A percentile compares a stretch with the other conserved stretches of the same genome.
Evolutionary conservation across 2,329 filamentous ascomycete genomes (phyloP).

Genomic region (Tolypocladium guangdongense): DNA sequence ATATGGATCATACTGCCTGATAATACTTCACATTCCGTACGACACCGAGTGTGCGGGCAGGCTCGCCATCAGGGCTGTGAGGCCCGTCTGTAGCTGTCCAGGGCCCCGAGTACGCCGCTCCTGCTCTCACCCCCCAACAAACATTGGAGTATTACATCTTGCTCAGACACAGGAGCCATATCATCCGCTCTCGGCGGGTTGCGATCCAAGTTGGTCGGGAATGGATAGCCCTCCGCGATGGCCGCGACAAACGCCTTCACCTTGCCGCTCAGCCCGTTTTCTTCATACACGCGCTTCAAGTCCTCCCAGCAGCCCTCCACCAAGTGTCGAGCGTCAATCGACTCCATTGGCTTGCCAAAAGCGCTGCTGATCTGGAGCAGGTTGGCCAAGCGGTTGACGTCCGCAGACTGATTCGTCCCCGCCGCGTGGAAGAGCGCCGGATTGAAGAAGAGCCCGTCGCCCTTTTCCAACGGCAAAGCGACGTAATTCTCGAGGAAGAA

Average conservation of each 20-base stretch:
- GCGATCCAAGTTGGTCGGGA: slow-evolving; percentile 50
- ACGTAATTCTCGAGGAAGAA: slow-evolving; percentile 44
- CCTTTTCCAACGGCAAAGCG: slow-evolving; percentile 37
- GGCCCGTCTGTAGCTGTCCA: slow-evolving; percentile 14
- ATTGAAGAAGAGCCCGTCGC: slow-evolving; percentile 54
- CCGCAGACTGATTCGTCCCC: slow-evolving; percentile 39
- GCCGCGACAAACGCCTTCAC: slow-evolving; percentile 37
- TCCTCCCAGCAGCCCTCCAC: slow-evolving; percentile 33
- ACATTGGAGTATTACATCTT: slow-evolving; percentile 35
- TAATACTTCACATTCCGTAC: no score
- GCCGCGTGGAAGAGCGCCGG: slow-evolving; percentile 54
- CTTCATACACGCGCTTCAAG: slow-evolving; percentile 19
- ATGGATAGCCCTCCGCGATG: slow-evolving; percentile 48
- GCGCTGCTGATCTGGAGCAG: slow-evolving; percentile 50
- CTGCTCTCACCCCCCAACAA: slow-evolving; percentile 29
- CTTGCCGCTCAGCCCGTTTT: slow-evolving; percentile 26
- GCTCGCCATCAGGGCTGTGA: no score
- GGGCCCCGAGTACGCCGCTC: slow-evolving; percentile 26
- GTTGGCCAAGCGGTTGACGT: slow-evolving; percentile 45
- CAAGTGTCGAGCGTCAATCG: slow-evolving; percentile 38
- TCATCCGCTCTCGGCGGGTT: slow-evolving; percentile 43
- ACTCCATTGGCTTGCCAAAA: slow-evolving; percentile 55
- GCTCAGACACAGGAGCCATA: slow-evolving; percentile 51
- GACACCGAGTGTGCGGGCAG: no score
- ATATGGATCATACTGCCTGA: no score